Evolutionary conservation across 1,139 yeast species (phyloP).

Genomic region (Sugiyamaella japonica): DNA sequence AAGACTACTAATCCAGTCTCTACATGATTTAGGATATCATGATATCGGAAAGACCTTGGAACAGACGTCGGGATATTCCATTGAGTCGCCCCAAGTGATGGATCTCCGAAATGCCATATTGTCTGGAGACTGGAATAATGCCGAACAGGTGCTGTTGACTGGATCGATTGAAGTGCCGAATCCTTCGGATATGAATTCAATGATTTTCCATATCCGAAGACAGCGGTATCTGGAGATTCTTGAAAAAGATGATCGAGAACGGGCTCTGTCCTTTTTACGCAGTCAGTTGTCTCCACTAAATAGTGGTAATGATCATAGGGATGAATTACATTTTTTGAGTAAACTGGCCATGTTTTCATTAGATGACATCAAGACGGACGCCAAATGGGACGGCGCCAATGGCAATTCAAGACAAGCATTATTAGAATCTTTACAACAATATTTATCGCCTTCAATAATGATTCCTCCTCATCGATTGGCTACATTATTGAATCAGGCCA

Average conservation of each 20-base stretch:
- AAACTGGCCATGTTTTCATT: slow-evolving; percentile 43
- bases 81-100: slow-evolving; percentile 42
- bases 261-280: slow-evolving; percentile 50
- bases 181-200: slow-evolving; percentile 26
- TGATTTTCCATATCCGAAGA: slow-evolving; percentile 37
- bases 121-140: slow-evolving; percentile 47
- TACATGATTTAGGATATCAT: slow-evolving; percentile 51
- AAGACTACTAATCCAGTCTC: slow-evolving; percentile 50
- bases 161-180: slow-evolving; percentile 37
- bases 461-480: slow-evolving; percentile 55
- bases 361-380: slow-evolving; percentile 36
- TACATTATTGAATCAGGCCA: slow-evolving; percentile 53
- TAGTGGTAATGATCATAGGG: slow-evolving; percentile 26
- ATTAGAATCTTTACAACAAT: slow-evolving; percentile 47
- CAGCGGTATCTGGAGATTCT: slow-evolving; percentile 40
- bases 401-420: slow-evolving; percentile 46
- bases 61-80: slow-evolving; percentile 44
- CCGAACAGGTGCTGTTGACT: slow-evolving; percentile 39
- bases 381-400: slow-evolving; percentile 45
- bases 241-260: slow-evolving; percentile 35
- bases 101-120: slow-evolving; percentile 45
- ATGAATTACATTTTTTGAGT: slow-evolving; percentile 39
- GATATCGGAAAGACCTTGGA: slow-evolving; percentile 45
- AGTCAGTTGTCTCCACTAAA: slow-evolving; percentile 26
- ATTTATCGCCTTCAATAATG: slow-evolving; percentile 53